Evolutionary conservation across 768 basidiomycete species (phyloP), one percentile per base, ranked within the genome.

Genomic region (Leccinum subtestaceum): DNA sequence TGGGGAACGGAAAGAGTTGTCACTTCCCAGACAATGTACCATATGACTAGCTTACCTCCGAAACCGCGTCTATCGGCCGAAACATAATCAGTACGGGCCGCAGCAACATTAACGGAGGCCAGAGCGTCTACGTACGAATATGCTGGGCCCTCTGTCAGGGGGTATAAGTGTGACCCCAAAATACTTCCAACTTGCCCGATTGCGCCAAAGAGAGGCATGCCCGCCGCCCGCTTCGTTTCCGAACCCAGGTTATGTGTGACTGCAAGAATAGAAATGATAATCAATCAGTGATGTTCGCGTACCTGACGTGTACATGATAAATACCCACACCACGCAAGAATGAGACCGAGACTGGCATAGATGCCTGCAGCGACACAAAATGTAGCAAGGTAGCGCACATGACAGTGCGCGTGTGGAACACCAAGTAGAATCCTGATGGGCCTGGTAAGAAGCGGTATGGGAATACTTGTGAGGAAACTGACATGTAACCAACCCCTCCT

Each of bases 311-410:
- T 32, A 8, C 8, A 40, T 3, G 40, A 40, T 40, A 12, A 45
- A 2, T 45, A 70, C 78, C 59, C 65, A 80, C 80, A 81, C 80
- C 80, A 82, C 2, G 81, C 78, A 23, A 80, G 72, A 55, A 78
- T 64, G 52, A 81, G 68, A 13, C 78, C 80, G 17, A 83, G 72
- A 23, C 74, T 74, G 5, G 78, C 68, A 59, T 81, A 81, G 4
- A 79, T 80, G 49, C 80, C 80, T 19, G 75, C 70, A 0, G 78
- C 75, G 46, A 82, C 73, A 52, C 70, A 77, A 66, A 82, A 81
- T 11, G 74, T 77, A 15, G 80, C 77, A 38, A 80, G 74, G 55
- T 83, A 82, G 17, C 77, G 76, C 12, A 78, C 68, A 51, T 77
- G 70, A 23, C 59, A 12, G 40, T 70, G 67, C 45, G 70, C 69